Evolutionary conservation across 495 filamentous ascomycete genomes (phyloP), one percentile per base, ranked within the genome.

Genomic region (Aspergillus incahuasiensis): DNA sequence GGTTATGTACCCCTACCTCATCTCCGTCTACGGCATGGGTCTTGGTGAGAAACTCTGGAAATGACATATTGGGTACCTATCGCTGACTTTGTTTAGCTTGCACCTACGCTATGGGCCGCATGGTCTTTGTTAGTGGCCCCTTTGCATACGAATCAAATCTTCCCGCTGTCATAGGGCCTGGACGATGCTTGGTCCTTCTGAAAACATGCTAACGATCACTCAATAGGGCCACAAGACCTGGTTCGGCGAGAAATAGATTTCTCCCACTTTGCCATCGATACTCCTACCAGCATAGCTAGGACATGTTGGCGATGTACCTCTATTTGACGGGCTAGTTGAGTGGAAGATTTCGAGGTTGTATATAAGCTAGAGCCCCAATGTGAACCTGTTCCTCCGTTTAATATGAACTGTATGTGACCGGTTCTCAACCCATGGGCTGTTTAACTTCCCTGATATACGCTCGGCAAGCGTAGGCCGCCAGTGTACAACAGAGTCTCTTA

Each of bases 211-310:
- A 56, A 74, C 45, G n/a, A 44, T 45, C 5, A 41, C 47, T 50
- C 13, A 61, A 63, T 53, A 85, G 73, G 91, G 91, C 67, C 83
- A 96, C 77, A 96, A 92, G 85, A 94, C 89, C 50, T 94, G 86
- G 83, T 92, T 87, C 69, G 77, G 80, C 66, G 83, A 86, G 74
- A 74, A 79, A 55, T 90, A 84, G 70, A 75, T 52, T 47, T 22
- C 48, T 1, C 15, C 20, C 20, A 9, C 15, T 16, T n/a, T 35
- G 18, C 16, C 19, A 35, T 49, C 1, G 12, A 38, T 38, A 15
- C 16, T 19, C 28, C 18, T 15, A 32, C 7, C 39, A 59, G 55
- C 20, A 45, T 42, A 15, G 52, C 62, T 59, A 52, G 59, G 55
- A 57, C 58, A 48, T 53, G 58, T 67, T 66, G 64, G 61, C 63